phyloP scores from a whole-genome alignment of 106 monocot genomes.

The Allium cepa region DNA sequence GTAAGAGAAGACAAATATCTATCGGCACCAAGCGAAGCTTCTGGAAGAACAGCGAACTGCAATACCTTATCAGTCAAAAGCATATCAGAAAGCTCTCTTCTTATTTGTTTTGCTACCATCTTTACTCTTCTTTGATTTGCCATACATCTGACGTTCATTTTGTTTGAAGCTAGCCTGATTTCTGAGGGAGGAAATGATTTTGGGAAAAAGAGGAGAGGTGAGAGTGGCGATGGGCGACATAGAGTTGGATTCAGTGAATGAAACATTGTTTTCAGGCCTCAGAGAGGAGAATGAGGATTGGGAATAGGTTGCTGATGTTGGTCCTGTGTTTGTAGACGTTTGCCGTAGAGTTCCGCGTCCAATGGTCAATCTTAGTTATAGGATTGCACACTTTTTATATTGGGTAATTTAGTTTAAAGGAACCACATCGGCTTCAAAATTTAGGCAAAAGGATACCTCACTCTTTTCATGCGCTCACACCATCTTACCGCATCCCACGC shows the following conservation, averaged over 20 bases:
- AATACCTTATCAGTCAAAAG: conserved; percentile 77
- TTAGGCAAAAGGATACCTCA: too few species aligned
- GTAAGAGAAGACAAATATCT: conserved; percentile 91
- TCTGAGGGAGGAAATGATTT: neutral
- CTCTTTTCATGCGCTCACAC: too few species aligned
- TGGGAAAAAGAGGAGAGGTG: neutral
- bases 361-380: too few species aligned
- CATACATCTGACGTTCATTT: conserved; percentile 54
- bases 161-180: neutral
- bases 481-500: too few species aligned
- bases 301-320: too few species aligned
- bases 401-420: too few species aligned
- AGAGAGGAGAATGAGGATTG: neutral
- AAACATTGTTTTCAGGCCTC: neutral
- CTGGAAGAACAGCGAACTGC: conserved; percentile 81
- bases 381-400: too few species aligned
- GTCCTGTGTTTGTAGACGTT: too few species aligned
- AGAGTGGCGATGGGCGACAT: conserved; percentile 5
- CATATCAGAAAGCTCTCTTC: conserved; percentile 88
- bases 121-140: conserved; percentile 79
- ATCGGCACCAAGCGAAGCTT: conserved; percentile 93
- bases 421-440: too few species aligned
- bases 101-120: conserved; percentile 97
- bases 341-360: too few species aligned
- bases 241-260: neutral